These are phyloP conservation scores for Neonothopanus nambi DNA, from an alignment of 1,284 basidiomycete genomes.

Conservation along the genomic window DNA sequence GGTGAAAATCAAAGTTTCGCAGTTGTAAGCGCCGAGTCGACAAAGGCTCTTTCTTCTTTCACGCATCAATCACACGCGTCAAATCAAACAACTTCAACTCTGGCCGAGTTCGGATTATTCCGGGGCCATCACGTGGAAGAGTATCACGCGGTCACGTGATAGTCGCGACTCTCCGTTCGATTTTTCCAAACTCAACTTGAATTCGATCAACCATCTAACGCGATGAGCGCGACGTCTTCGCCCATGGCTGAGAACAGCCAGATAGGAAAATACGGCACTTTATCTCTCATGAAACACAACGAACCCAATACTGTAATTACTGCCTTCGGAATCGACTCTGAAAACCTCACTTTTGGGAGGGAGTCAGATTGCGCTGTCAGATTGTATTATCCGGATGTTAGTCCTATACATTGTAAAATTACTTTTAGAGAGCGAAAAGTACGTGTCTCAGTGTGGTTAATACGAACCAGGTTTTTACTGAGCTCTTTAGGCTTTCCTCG, in stretches of 20 bases:
- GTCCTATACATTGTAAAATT: conserved; percentile 62
- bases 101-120: too few relatives aligned
- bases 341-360: conserved; percentile 65
- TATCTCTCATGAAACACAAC: conserved; percentile 57
- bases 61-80: too few relatives aligned
- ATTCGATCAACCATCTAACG: background rate
- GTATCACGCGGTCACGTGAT: background rate
- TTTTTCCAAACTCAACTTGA: background rate
- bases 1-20: too few relatives aligned
- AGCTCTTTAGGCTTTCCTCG: conserved; percentile 56
- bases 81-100: too few relatives aligned
- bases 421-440: conserved; percentile 68
- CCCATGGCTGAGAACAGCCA: conserved; percentile 22
- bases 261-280: conserved; percentile 60
- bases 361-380: conserved; percentile 62
- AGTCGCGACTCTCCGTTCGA: too few relatives aligned
- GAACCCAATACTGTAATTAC: conserved; percentile 49
- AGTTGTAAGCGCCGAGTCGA: too few relatives aligned
- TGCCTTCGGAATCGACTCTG: conserved; percentile 69
- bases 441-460: conserved; percentile 13
- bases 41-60: too few relatives aligned
- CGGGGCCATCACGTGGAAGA: too few relatives aligned
- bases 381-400: conserved; percentile 65
- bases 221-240: conserved; percentile 6
- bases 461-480: conserved; percentile 1